A percentile compares a stretch with the other conserved stretches of the same genome.
phyloP scores from a whole-genome alignment of 441 rosid species.

The Gossypium davidsonii region DNA sequence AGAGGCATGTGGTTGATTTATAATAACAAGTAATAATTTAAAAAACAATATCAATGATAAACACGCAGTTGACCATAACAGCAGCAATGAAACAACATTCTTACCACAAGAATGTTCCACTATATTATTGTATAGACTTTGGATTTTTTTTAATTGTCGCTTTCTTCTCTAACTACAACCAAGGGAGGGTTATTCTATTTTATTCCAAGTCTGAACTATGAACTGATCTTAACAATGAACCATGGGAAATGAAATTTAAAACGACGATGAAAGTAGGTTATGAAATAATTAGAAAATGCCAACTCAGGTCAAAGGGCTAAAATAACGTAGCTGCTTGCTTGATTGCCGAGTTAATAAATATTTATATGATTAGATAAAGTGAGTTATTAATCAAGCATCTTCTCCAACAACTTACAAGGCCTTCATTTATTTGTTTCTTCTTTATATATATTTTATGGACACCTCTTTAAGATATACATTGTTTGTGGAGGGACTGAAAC shows the following conservation, averaged over 20 bases:
- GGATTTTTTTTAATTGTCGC: background rate
- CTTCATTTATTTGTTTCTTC: background rate
- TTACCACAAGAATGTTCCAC: background rate
- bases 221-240: too few species aligned
- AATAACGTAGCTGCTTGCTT: background rate
- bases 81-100: background rate
- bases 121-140: background rate
- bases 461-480: background rate
- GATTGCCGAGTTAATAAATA: background rate
- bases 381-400: background rate
- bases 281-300: background rate
- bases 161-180: background rate
- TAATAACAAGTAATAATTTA: background rate
- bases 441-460: background rate
- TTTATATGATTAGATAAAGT: background rate
- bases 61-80: background rate
- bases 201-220: too few species aligned
- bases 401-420: background rate
- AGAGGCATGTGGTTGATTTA: background rate
- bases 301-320: background rate
- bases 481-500: background rate
- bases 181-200: background rate
- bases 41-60: background rate
- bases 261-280: too few species aligned
- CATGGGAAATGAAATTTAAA: too few species aligned